These are phyloP conservation scores for Fusarium cicatricum DNA, from an alignment of 2,329 filamentous ascomycete species.

Conservation along the genomic window DNA sequence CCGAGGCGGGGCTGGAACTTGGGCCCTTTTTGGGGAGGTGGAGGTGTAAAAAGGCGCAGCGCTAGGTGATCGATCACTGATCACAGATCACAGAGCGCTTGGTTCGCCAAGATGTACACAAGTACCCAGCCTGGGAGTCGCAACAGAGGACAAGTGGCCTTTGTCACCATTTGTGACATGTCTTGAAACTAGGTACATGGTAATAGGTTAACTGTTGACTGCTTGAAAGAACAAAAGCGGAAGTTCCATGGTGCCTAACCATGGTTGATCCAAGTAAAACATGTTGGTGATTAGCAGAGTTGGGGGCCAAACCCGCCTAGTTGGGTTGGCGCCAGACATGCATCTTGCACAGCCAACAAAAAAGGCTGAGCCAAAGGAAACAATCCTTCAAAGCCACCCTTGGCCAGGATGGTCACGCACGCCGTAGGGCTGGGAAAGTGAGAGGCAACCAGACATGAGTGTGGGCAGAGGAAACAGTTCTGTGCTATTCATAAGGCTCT, in stretches of 20 bases:
- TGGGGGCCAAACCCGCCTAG: constrained; percentile 10
- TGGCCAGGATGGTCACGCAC: constrained; percentile 5
- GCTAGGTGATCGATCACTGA: no score
- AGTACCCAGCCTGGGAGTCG: no score
- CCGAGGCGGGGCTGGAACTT: constrained; percentile 30
- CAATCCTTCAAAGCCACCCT: constrained; percentile 1
- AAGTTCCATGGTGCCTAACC: not conserved
- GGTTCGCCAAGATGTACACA: no score
- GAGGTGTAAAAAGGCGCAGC: constrained; percentile 5
- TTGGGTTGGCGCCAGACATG: constrained; percentile 13
- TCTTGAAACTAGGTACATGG: no score
- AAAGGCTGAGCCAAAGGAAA: constrained; percentile 1
- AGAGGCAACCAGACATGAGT: not conserved
- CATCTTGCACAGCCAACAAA: constrained; percentile 3
- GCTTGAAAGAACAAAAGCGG: constrained; percentile 1
- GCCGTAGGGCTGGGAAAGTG: constrained; percentile 15
- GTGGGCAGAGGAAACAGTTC: constrained; percentile 24
- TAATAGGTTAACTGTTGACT: no score
- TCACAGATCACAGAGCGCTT: not conserved
- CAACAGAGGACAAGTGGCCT: no score
- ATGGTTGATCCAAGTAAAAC: not conserved
- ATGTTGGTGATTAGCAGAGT: not conserved
- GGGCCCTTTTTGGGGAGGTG: not conserved
- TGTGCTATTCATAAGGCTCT: not conserved
- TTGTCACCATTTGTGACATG: no score